Base-by-base conservation (phyloP, 2,329 filamentous ascomycete species). In the Bipolaris cookei region DNA sequence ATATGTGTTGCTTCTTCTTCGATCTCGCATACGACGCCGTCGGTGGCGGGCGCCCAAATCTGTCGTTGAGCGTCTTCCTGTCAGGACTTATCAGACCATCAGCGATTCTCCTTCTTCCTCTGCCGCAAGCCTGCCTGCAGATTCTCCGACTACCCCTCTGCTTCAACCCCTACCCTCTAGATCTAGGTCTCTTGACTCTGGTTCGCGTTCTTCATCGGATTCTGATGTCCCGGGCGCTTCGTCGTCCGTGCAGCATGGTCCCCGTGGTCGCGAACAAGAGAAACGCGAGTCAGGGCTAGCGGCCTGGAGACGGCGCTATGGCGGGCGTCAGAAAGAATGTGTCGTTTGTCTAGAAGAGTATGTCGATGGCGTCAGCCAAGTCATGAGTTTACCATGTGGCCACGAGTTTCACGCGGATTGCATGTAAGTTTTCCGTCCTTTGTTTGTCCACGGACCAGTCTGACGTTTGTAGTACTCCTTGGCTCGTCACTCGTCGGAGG, bases 21-120 rank as follows among this genome's bases (percentile, higher is more conserved):
- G 95, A 52, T 93, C 93, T 44, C 89, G 93, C 58, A 96, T 97
- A 66, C 88, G 94, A 48, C 86, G 94, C 58, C 86, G 94, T 62
- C 86, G 94, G 66, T 99, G 95, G 94, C 87, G 95, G 68, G 95
- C 95, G n/a, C 95, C 95, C 4, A 99, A 99, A 77, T 96, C 92
- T 0, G 88, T 99, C 0, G 93, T 99, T 16, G 93, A 97, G 66
- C 88, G 90, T 56, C 84, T 99, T n/a, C 95, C 95, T 1, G 92
- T 99, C 13, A 88, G 94, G 57, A 98, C 93, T 0, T 99, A 97
- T 71, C 93, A 96, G 69, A 96, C 93, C 0, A 90, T 97, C 1
- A 86, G 75, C 78, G 84, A 75, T 69, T 85, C 69, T 67, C 85
- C 65, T 8, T 81, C 88, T 48, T 73, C 88, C 10, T 81, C 88